phyloP scores from a whole-genome alignment of 2,329 filamentous ascomycete species.

The Fusarium tuaranense region DNA sequence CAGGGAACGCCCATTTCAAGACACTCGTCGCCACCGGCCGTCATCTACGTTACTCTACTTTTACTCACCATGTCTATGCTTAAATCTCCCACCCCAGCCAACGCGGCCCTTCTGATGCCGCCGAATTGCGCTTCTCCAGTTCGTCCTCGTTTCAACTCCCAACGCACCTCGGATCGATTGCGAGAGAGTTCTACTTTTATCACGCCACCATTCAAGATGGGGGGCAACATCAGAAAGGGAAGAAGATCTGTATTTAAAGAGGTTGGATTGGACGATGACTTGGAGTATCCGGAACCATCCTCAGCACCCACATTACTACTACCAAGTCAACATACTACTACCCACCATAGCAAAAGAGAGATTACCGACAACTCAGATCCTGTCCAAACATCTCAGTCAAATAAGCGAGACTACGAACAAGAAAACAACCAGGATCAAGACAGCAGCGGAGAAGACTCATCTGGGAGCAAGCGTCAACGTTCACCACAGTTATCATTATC shows the following conservation, averaged over 20 bases:
- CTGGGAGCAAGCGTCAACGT: conserved; percentile 14
- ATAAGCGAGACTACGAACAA: conserved; percentile 14
- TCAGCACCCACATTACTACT: conserved; percentile 18
- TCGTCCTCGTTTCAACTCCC: conserved; percentile 64
- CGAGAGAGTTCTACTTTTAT: conserved; percentile 58
- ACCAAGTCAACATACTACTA: conserved; percentile 28
- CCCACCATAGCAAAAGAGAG: conserved; percentile 46
- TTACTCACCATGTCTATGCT: conserved; percentile 35
- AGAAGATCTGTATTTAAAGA: conserved; percentile 66
- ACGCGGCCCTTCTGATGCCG: conserved; percentile 24
- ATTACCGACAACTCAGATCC: conserved; percentile 46
- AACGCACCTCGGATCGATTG: conserved; percentile 62
- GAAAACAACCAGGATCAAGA: conserved; percentile 14
- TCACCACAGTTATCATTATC: conserved; percentile 32
- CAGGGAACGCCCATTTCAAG: conserved; percentile 19
- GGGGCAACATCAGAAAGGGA: conserved; percentile 60
- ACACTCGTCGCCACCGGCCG: conserved; percentile 34
- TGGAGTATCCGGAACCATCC: conserved; percentile 37
- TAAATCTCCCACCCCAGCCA: conserved; percentile 35
- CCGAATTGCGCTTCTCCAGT: conserved; percentile 30
- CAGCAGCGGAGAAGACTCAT: not conserved
- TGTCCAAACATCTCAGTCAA: conserved; percentile 4
- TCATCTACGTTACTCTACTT: conserved; percentile 11
- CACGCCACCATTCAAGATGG: conserved; percentile 55
- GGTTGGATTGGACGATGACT: conserved; percentile 57